Evolutionary conservation across 495 filamentous ascomycete species (phyloP).

Genomic region (Hapsidospora chrysogenum): DNA sequence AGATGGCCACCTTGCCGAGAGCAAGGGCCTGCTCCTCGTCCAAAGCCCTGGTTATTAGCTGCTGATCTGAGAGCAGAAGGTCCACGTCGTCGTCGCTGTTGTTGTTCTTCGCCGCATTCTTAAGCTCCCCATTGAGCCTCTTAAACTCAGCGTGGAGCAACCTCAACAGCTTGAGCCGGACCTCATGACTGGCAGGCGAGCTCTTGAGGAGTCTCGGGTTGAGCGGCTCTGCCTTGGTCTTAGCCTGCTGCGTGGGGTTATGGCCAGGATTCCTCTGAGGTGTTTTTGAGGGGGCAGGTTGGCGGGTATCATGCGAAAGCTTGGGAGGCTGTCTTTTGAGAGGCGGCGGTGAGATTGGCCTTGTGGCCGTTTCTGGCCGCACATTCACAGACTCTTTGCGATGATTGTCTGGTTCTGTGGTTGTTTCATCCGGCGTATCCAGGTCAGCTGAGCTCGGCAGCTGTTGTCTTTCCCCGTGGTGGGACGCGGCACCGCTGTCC

Average conservation of each 20-base stretch:
- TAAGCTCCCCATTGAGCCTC: constrained; percentile 50
- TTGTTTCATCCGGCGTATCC: constrained; percentile 14
- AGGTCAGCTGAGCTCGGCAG: constrained; percentile 1
- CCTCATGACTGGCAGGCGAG: constrained; percentile 52
- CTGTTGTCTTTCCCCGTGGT: constrained; percentile 3
- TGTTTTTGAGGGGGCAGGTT: no score
- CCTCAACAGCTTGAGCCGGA: constrained; percentile 48
- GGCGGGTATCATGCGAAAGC: no score
- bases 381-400: no score
- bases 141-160: constrained; percentile 58
- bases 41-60: constrained; percentile 59
- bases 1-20: constrained; percentile 45
- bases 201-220: constrained; percentile 68
- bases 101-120: constrained; percentile 27
- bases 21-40: constrained; percentile 76
- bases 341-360: constrained; percentile 16
- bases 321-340: constrained; percentile 12
- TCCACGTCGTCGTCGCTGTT: constrained; percentile 16
- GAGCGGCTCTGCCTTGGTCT: constrained; percentile 36
- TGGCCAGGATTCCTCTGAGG: no score
- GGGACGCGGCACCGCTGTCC: neutral
- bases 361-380: constrained; percentile 8
- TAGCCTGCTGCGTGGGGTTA: constrained; percentile 2
- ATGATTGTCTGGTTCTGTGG: constrained; percentile 7
- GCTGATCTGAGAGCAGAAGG: constrained; percentile 45